These are phyloP conservation scores for Gillenia trifoliata DNA, from an alignment of 306 rosid genomes.

Conservation along the genomic window DNA sequence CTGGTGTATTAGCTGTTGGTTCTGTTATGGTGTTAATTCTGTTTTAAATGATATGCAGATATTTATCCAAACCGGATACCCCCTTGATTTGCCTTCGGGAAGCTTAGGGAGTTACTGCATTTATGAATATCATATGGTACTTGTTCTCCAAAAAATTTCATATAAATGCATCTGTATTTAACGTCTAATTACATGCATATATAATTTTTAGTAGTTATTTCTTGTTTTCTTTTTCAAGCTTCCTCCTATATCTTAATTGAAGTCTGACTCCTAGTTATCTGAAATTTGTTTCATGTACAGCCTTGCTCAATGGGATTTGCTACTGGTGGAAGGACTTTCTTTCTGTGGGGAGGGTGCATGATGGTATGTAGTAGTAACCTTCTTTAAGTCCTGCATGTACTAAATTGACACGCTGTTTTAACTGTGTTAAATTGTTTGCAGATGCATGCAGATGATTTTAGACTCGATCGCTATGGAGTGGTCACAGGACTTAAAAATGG, in stretches of 20 bases:
- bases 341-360: conserved; percentile 99
- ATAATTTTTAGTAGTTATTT: neutral
- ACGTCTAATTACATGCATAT: neutral
- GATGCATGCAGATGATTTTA: conserved; percentile 97
- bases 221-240: neutral
- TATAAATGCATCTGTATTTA: neutral
- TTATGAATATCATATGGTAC: conserved; percentile 98
- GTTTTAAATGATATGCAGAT: conserved; percentile 53
- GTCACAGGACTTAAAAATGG: conserved; percentile 80
- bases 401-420: conserved; percentile 10
- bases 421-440: conserved; percentile 37
- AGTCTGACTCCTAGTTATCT: neutral
- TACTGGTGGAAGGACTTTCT: conserved; percentile 97
- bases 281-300: conserved; percentile 37
- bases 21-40: conserved; percentile 22
- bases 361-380: conserved; percentile 65
- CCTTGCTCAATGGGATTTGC: conserved; percentile 99
- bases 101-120: conserved; percentile 98
- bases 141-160: neutral
- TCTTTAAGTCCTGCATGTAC: conserved; percentile 8
- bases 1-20: neutral
- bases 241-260: neutral
- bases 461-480: conserved; percentile 71
- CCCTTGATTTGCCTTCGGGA: conserved; percentile 97
- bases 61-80: conserved; percentile 99